A percentile compares a stretch with the other conserved stretches of the same genome.
These are phyloP conservation scores for Byssoonygena ceratinophila DNA, from an alignment of 2,329 filamentous ascomycete species.

Conservation along the genomic window DNA sequence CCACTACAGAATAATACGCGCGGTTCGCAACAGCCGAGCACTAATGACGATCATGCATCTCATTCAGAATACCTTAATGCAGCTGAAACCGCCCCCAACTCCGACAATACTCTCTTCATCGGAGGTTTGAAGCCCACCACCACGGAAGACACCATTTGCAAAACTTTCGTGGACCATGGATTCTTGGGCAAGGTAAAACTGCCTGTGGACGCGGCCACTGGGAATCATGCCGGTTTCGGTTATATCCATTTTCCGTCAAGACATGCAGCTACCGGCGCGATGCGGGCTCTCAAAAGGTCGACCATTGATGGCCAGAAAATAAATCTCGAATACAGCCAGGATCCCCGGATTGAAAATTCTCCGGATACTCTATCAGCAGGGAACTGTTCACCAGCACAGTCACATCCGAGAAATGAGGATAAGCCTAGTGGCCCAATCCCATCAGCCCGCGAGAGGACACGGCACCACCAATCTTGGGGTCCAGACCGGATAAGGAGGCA, in stretches of 20 bases:
- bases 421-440: background rate
- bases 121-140: slow-evolving; percentile 34
- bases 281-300: slow-evolving; percentile 23
- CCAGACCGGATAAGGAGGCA: background rate
- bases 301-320: slow-evolving; percentile 32
- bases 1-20: background rate
- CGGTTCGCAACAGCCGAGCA: background rate
- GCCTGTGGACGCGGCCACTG: slow-evolving; percentile 20
- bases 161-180: slow-evolving; percentile 31
- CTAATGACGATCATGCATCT: background rate
- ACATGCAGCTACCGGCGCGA: slow-evolving; percentile 28
- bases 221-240: slow-evolving; percentile 33
- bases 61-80: no score
- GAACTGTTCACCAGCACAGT: background rate
- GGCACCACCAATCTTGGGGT: background rate
- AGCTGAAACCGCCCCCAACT: background rate
- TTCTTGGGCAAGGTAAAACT: slow-evolving; percentile 30
- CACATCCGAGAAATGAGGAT: background rate
- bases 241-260: slow-evolving; percentile 30
- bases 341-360: background rate
- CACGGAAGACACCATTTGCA: slow-evolving; percentile 27
- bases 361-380: background rate
- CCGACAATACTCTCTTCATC: slow-evolving; percentile 27
- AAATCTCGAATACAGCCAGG: slow-evolving; percentile 28
- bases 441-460: background rate